Evolutionary conservation across 2,329 filamentous ascomycete species (phyloP).

Genomic region (Ciborinia camelliae): DNA sequence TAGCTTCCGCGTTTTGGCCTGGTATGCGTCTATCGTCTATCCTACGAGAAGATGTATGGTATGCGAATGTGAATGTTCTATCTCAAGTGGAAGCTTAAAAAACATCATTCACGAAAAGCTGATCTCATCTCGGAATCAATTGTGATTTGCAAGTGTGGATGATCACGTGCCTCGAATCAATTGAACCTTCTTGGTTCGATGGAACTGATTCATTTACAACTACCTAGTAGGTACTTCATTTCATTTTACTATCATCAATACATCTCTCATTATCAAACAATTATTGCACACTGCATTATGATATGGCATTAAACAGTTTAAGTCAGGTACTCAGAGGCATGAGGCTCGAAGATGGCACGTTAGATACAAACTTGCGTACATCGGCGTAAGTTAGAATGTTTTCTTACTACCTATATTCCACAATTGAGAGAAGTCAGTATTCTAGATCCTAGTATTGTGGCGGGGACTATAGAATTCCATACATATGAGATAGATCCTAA

Average conservation of each 20-base stretch:
- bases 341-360: slow-evolving; percentile 9
- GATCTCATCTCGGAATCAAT: not conserved
- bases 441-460: not conserved
- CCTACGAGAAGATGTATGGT: not conserved
- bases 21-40: not conserved
- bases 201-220: too few species aligned
- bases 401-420: not conserved
- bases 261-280: not conserved
- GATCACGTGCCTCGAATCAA: not conserved
- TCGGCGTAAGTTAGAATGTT: slow-evolving; percentile 5
- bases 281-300: not conserved
- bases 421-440: not conserved
- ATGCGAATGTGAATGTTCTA: not conserved
- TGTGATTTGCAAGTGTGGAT: not conserved
- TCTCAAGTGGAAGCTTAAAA: not conserved
- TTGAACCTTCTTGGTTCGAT: not conserved
- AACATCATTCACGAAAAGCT: too few species aligned
- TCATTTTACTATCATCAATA: too few species aligned
- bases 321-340: not conserved
- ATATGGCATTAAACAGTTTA: slow-evolving; percentile 6
- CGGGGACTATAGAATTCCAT: not conserved
- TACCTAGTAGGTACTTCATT: not conserved
- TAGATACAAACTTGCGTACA: slow-evolving; percentile 6
- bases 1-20: not conserved
- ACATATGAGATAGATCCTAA: not conserved